Evolutionary conservation across 2,329 filamentous ascomycete genomes (phyloP).

Genomic region (Venturia aucupariae): DNA sequence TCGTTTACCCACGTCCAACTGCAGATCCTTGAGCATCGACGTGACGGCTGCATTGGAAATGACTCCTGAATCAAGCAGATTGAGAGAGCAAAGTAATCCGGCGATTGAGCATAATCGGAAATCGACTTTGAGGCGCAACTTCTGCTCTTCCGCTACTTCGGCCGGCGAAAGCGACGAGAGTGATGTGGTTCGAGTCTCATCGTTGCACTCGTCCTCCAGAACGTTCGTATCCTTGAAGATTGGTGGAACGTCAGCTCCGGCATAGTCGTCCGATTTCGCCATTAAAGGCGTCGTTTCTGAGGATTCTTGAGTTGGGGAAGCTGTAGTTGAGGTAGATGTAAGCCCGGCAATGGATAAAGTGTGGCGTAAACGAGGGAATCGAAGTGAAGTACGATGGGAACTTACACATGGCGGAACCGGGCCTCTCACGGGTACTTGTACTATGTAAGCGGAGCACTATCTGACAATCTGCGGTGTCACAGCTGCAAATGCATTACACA

Average conservation of each 20-base stretch:
- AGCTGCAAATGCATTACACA: not conserved
- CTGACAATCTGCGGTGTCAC: not conserved
- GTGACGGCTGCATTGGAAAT: constrained; percentile 62
- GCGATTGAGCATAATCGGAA: constrained; percentile 61
- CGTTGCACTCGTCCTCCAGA: not conserved
- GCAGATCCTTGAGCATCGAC: constrained; percentile 55
- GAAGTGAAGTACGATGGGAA: not conserved
- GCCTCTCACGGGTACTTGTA: not conserved
- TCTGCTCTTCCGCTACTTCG: constrained; percentile 17
- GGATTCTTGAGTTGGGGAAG: not conserved
- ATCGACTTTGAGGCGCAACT: constrained; percentile 55
- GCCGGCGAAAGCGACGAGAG: not conserved
- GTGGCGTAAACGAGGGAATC: not conserved
- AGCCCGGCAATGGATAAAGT: not conserved
- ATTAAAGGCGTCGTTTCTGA: constrained; percentile 8
- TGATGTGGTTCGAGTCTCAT: not conserved
- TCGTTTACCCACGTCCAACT: constrained; percentile 51
- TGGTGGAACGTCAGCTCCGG: not conserved
- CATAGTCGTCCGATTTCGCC: constrained; percentile 8
- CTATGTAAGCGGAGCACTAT: not conserved
- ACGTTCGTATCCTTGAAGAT: not conserved
- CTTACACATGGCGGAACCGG: not conserved
- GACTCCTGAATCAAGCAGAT: constrained; percentile 61
- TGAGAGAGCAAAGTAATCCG: constrained; percentile 59
- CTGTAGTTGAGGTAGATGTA: not conserved